phyloP scores from a whole-genome alignment of 345 rosid species.

The Cardamine occulta region DNA sequence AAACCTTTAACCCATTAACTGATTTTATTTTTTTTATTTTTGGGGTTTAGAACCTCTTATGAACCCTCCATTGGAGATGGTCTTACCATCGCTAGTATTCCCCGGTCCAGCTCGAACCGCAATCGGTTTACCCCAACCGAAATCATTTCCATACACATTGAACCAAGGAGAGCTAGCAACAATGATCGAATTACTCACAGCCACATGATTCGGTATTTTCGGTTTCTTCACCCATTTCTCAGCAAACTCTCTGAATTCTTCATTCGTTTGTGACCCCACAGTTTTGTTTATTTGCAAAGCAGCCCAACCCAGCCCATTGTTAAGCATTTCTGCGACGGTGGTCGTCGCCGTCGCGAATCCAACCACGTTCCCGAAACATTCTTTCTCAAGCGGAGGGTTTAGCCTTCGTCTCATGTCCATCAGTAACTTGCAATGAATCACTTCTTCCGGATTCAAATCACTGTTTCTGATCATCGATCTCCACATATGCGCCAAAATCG shows the following conservation, averaged over 20 bases:
- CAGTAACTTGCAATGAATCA: slow-evolving; percentile 18
- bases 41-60: no score
- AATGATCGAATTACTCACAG: not conserved
- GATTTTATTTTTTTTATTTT: no score
- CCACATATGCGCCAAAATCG: slow-evolving; percentile 41
- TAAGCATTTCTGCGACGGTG: slow-evolving; percentile 15
- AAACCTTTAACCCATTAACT: no score
- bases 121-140: not conserved
- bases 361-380: slow-evolving; percentile 30
- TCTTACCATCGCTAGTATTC: no score
- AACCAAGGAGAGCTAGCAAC: slow-evolving; percentile 17
- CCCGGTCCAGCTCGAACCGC: not conserved
- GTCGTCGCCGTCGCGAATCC: slow-evolving; percentile 21
- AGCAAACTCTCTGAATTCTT: slow-evolving; percentile 9
- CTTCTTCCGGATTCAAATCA: slow-evolving; percentile 17
- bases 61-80: no score
- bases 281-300: slow-evolving; percentile 30
- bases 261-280: slow-evolving; percentile 35
- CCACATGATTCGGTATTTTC: not conserved
- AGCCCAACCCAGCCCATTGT: slow-evolving; percentile 34
- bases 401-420: slow-evolving; percentile 38
- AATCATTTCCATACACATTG: not conserved
- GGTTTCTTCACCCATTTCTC: slow-evolving; percentile 44
- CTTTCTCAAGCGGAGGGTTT: slow-evolving; percentile 27
- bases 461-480: slow-evolving; percentile 10